A percentile compares a stretch with the other conserved stretches of the same genome.
phyloP scores from a whole-genome alignment of 805 yeast genomes.

The Lipomyces anomalus region DNA sequence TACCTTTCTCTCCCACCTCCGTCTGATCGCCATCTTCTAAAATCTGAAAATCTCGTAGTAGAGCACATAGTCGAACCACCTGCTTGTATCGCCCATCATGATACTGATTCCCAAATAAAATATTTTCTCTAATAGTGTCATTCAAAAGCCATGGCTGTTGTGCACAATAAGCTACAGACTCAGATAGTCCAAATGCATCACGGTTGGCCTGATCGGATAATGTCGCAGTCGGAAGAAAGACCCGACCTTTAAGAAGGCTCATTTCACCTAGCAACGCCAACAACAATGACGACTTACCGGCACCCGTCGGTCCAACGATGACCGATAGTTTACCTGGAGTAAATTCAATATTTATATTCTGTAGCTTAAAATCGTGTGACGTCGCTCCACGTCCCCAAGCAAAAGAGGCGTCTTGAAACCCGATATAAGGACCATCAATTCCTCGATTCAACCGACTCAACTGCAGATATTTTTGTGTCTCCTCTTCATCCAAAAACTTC shows the following conservation, averaged over 20 bases:
- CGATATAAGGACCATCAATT: conserved; percentile 58
- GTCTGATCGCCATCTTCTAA: conserved; percentile 86
- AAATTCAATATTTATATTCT: conserved; percentile 68
- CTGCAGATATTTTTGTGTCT: conserved; percentile 75
- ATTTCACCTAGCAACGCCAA: conserved; percentile 93
- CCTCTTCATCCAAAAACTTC: conserved; percentile 74
- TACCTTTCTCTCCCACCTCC: conserved; percentile 96
- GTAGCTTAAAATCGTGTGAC: conserved; percentile 61
- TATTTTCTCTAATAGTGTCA: conserved; percentile 80
- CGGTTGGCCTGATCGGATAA: too few species aligned
- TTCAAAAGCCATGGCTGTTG: conserved; percentile 91
- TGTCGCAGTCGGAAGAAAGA: conserved; percentile 60
- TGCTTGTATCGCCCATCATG: conserved; percentile 68
- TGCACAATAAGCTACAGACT: conserved; percentile 25
- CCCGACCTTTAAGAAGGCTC: conserved; percentile 45
- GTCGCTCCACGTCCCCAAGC: conserved; percentile 59
- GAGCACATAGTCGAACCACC: conserved; percentile 85
- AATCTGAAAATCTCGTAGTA: conserved; percentile 79
- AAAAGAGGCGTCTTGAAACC: conserved; percentile 68
- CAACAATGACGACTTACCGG: conserved; percentile 88
- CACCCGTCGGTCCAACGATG: conserved; percentile 93
- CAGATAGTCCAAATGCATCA: conserved; percentile 12
- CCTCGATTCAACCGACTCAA: conserved; percentile 47
- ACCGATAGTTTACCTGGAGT: conserved; percentile 75
- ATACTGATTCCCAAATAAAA: conserved; percentile 67